These are phyloP conservation scores for Kwoniella sp. DNA, from an alignment of 768 basidiomycete species.

Conservation along the genomic window DNA sequence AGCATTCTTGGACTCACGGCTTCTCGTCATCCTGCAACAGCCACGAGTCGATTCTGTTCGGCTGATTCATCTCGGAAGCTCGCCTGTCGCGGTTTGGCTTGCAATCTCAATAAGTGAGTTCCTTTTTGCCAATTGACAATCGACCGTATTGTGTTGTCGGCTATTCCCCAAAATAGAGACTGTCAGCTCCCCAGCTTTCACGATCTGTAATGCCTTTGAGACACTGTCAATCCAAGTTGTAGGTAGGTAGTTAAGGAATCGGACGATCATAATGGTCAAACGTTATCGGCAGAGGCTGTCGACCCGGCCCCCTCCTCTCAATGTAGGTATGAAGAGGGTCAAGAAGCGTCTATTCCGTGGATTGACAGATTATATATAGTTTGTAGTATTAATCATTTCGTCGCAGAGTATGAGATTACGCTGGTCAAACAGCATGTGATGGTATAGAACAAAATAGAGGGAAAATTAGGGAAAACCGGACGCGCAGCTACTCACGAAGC, in stretches of 20 bases:
- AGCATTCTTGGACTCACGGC: constrained; percentile 81
- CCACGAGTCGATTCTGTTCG: constrained; percentile 86
- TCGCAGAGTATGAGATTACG: constrained; percentile 5
- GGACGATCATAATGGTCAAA: constrained; percentile 28
- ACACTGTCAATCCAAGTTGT: no score
- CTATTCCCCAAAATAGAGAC: no score
- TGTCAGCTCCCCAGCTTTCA: no score
- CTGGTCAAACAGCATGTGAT: no score
- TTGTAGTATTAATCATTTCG: constrained; percentile 38
- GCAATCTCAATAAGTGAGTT: no score
- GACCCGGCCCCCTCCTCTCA: constrained; percentile 8
- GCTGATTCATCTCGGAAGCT: constrained; percentile 72
- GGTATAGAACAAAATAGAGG: no score
- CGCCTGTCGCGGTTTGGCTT: not conserved
- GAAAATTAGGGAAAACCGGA: no score
- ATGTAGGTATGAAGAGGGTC: not conserved
- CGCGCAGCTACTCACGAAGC: no score
- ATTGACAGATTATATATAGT: constrained; percentile 63
- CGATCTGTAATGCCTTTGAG: no score
- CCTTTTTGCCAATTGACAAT: no score
- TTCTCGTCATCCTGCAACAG: constrained; percentile 92
- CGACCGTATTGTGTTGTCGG: no score
- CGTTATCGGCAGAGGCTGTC: constrained; percentile 37
- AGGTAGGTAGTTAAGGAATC: no score
- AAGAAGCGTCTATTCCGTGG: constrained; percentile 58